These are phyloP conservation scores for Pythium scleroteichum DNA, from an alignment of 352 stramenopile genomes.

Conservation along the genomic window DNA sequence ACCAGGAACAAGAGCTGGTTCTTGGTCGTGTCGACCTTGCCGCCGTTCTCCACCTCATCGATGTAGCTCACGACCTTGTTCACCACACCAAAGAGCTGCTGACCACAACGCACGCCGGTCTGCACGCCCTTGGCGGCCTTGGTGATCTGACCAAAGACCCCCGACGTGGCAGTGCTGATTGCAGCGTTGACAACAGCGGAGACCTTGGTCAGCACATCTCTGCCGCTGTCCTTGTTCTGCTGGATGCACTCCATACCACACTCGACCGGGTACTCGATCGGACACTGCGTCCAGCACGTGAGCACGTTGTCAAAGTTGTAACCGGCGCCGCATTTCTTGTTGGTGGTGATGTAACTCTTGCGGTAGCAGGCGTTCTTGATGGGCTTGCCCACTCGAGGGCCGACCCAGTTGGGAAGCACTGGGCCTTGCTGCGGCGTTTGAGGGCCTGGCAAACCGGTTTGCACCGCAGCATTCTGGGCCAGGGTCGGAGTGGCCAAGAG, in stretches of 20 bases:
- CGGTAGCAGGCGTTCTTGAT: slow-evolving; percentile 33
- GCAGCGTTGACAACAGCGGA: slow-evolving; percentile 37
- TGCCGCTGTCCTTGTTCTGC: slow-evolving; percentile 50
- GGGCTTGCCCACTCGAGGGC: slow-evolving; percentile 15
- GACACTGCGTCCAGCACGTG: slow-evolving; percentile 62
- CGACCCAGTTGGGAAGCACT: slow-evolving; percentile 20
- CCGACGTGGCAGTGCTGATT: slow-evolving; percentile 37
- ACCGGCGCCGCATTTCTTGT: slow-evolving; percentile 32
- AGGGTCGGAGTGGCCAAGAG: too few relatives aligned
- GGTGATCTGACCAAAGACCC: slow-evolving; percentile 39
- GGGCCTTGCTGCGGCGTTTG: too few relatives aligned
- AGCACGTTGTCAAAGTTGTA: slow-evolving; percentile 50
- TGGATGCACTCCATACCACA: slow-evolving; percentile 59
- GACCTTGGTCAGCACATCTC: slow-evolving; percentile 44
- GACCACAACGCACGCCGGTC: slow-evolving; percentile 21
- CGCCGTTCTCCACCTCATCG: too few relatives aligned
- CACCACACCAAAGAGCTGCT: slow-evolving; percentile 38
- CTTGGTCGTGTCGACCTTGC: too few relatives aligned
- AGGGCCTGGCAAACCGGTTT: too few relatives aligned
- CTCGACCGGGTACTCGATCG: too few relatives aligned
- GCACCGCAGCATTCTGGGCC: too few relatives aligned
- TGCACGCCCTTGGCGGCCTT: slow-evolving; percentile 17
- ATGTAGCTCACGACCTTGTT: too few relatives aligned
- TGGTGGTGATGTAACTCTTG: slow-evolving; percentile 33
- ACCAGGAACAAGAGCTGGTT: too few relatives aligned